phyloP scores from a whole-genome alignment of 2,329 filamentous ascomycete genomes.

The Monosporascus sp. region DNA sequence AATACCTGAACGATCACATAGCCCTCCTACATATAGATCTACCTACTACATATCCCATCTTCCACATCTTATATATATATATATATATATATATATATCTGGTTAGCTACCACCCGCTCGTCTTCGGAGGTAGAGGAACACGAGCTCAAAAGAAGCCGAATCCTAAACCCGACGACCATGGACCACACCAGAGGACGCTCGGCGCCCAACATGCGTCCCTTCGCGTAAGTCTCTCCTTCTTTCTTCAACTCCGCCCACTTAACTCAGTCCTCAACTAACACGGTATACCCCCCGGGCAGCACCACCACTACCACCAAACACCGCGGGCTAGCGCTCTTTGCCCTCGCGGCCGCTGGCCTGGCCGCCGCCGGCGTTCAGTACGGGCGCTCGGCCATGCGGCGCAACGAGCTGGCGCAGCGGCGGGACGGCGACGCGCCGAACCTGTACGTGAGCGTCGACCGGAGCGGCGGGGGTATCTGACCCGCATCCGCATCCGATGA shows the following conservation, averaged over 20 bases:
- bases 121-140: no score
- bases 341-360: slow-evolving; percentile 25
- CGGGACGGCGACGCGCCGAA: slow-evolving; percentile 29
- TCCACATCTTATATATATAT: no score
- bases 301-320: slow-evolving; percentile 27
- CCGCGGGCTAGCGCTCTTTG: slow-evolving; percentile 31
- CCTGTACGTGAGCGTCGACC: slow-evolving; percentile 46
- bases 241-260: not conserved
- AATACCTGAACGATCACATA: no score
- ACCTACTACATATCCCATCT: no score
- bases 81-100: no score
- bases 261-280: not conserved
- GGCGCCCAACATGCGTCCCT: not conserved
- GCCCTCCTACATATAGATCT: no score
- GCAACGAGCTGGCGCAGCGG: slow-evolving; percentile 40
- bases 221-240: not conserved
- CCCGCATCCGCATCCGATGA: no score
- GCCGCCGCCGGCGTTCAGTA: slow-evolving; percentile 28
- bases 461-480: slow-evolving; percentile 37
- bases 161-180: not conserved
- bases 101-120: no score
- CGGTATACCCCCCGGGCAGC: no score
- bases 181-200: not conserved
- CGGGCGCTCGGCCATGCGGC: slow-evolving; percentile 29
- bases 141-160: no score